Evolutionary conservation across 139 green algal species (phyloP).

Genomic region (Chlamydomonas sphaeroides): DNA sequence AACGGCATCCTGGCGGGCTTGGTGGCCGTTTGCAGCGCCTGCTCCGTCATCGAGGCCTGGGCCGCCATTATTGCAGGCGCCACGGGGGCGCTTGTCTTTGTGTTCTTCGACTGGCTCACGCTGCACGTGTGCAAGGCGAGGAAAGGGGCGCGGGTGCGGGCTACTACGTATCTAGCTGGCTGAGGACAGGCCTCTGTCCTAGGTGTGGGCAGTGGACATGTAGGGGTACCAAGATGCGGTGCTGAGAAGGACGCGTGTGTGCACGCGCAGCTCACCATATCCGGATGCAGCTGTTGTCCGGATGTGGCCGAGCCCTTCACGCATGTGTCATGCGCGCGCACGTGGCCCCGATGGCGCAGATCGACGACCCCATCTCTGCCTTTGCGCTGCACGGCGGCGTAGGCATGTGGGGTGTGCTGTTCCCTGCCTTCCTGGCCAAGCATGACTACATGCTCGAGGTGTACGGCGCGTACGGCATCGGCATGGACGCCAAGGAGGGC

Average conservation of each 20-base stretch:
- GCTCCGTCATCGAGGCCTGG: slow-evolving; percentile 65
- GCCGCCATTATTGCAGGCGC: slow-evolving; percentile 70
- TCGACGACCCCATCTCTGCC: slow-evolving; percentile 72
- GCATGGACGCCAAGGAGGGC: not conserved
- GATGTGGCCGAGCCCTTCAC: no score
- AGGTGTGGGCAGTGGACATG: no score
- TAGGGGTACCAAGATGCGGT: not conserved
- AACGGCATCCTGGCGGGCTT: slow-evolving; percentile 60
- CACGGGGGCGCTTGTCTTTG: slow-evolving; percentile 49
- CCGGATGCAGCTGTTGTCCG: no score
- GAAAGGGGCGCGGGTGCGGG: not conserved
- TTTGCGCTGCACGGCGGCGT: slow-evolving; percentile 66
- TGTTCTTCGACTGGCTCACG: slow-evolving; percentile 5
- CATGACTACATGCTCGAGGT: slow-evolving; percentile 54
- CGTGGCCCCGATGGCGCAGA: not conserved
- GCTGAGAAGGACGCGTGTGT: no score
- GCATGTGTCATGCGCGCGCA: no score
- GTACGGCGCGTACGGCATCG: slow-evolving; percentile 42
- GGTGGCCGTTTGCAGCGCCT: slow-evolving; percentile 67
- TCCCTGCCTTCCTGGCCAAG: slow-evolving; percentile 33
- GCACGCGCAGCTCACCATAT: no score
- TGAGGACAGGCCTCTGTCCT: no score
- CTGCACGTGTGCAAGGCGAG: slow-evolving; percentile 59
- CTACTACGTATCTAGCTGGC: no score
- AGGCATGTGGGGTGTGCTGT: slow-evolving; percentile 54